These are phyloP conservation scores for Populus davidiana DNA, from an alignment of 345 rosid genomes.

Conservation along the genomic window DNA sequence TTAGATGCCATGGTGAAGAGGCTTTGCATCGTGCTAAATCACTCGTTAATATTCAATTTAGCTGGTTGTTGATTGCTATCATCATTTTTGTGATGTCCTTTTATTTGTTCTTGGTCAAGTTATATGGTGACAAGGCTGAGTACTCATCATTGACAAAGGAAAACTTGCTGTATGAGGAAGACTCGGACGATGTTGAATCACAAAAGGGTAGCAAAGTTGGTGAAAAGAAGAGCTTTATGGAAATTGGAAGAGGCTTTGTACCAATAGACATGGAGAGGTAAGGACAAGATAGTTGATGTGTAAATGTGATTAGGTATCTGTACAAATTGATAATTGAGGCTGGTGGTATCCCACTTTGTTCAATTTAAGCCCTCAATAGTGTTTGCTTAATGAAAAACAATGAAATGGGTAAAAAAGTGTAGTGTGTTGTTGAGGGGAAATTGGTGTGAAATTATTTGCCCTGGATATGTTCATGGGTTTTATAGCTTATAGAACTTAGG, in stretches of 20 bases:
- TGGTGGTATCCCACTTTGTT: conserved; percentile 17
- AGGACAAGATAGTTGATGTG: neutral
- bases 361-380: conserved; percentile 26
- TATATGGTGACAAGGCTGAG: conserved; percentile 34
- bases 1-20: conserved; percentile 49
- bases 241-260: conserved; percentile 32
- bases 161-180: conserved; percentile 22
- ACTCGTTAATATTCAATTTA: conserved; percentile 63
- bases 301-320: conserved; percentile 1
- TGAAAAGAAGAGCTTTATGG: conserved; percentile 27
- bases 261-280: conserved; percentile 44
- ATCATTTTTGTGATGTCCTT: conserved; percentile 40
- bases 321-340: conserved; percentile 1
- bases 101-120: conserved; percentile 38
- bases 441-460: conserved; percentile 1
- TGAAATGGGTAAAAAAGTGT: neutral
- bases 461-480: neutral
- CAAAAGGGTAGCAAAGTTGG: conserved; percentile 25
- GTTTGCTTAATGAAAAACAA: conserved; percentile 28
- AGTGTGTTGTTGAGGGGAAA: neutral
- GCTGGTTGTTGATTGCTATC: conserved; percentile 51
- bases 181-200: conserved; percentile 45
- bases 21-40: conserved; percentile 72
- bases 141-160: conserved; percentile 50
- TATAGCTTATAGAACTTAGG: neutral